Base-by-base conservation (phyloP, 2,329 filamentous ascomycete genomes). In the Neonectria hederae region DNA sequence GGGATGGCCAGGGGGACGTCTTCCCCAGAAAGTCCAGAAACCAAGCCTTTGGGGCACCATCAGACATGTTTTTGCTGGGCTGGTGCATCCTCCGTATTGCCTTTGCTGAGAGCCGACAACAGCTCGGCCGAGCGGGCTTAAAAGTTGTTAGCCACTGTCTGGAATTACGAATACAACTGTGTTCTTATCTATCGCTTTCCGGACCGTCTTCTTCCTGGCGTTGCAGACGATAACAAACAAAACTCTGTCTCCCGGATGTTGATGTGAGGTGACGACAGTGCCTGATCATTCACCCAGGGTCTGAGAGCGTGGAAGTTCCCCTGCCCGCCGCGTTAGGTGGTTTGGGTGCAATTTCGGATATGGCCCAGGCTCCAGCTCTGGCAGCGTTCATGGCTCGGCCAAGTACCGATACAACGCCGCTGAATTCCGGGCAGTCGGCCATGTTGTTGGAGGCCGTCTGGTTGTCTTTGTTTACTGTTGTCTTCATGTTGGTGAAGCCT, bases 1-100 rank as follows among this genome's bases (percentile, higher is more conserved):
- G 72, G 71, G 71, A 66, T 57, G 59, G 54, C 65, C 69, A 73
- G 69, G 72, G 71, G 72, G 67, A 63, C 56, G 49, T 55, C 62
- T 74, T 72, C 72, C 72, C 71, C 72, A 74, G 72, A 74, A 70
- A 74, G 71, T 71, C 70, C 72, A 74, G 72, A 74, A 70, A 74
- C 71, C 67, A 65, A 71, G 66, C 67, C 65, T 72, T 75, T 75
- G 74, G 74, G 72, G 72, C 72, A 74, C 72, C 72, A 74, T 74
- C 69, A 73, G 63, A 59, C 61, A 64, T 55, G 45, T 64, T 65
- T 69, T 72, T 70, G 65, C 64, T 73, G 66, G 65, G 68, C 59
- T 59, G 26, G n/a, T 17, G 65, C 59, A 56, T 67, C 58, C 43
- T 54, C 43, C 46, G 35, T 53, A 52, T 69, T 66, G 51, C 57